phyloP scores from a whole-genome alignment of 2,329 filamentous ascomycete species.

The Venturia oleaginea region DNA sequence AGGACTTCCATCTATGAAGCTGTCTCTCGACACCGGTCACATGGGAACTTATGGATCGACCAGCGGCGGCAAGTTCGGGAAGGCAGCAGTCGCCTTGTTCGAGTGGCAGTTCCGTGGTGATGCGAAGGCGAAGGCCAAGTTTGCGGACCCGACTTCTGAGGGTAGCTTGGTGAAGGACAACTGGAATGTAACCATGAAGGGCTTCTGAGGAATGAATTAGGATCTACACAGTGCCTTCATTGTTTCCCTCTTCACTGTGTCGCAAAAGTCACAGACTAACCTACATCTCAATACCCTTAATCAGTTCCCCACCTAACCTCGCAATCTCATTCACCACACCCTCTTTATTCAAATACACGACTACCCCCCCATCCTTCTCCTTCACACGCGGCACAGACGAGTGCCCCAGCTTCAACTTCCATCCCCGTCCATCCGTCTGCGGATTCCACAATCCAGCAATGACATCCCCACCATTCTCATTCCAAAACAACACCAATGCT shows the following conservation, averaged over 20 bases:
- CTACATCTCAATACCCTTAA: constrained; percentile 58
- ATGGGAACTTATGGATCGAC: constrained; percentile 10
- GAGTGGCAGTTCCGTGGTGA: constrained; percentile 12
- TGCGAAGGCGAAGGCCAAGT: constrained; percentile 11
- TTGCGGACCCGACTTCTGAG: constrained; percentile 7
- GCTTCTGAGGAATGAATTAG: neutral
- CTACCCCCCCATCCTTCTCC: constrained; percentile 32
- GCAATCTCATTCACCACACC: constrained; percentile 66
- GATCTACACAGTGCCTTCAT: too few relatives aligned
- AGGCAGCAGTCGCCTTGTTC: constrained; percentile 13
- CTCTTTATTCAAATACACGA: constrained; percentile 54
- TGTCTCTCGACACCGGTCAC: constrained; percentile 13
- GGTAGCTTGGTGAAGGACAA: constrained; percentile 10
- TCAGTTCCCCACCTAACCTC: constrained; percentile 49
- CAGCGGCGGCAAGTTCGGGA: constrained; percentile 13
- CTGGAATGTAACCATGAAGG: constrained; percentile 13
- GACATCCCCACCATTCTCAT: constrained; percentile 46
- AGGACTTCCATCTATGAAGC: constrained; percentile 8
- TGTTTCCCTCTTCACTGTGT: too few relatives aligned
- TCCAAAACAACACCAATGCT: constrained; percentile 71
- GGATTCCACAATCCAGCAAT: constrained; percentile 62
- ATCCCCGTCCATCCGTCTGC: constrained; percentile 43
- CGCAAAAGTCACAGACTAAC: too few relatives aligned
- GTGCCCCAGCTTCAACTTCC: constrained; percentile 63
- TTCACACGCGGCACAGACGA: constrained; percentile 46